These are phyloP conservation scores for Oenanthe javanica DNA, from an alignment of 140 eudicot genomes.

Conservation along the genomic window DNA sequence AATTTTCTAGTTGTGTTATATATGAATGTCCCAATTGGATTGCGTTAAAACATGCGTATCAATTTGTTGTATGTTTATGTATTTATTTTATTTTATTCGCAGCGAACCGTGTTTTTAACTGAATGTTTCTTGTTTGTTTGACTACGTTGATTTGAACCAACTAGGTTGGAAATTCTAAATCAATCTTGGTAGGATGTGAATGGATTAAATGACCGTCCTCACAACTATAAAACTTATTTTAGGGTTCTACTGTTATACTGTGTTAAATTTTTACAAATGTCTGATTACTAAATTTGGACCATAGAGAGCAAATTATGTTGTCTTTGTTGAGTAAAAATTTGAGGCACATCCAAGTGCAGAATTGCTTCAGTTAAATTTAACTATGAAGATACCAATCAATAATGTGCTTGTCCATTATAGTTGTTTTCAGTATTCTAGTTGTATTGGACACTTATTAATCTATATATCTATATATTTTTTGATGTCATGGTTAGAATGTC, in stretches of 20 bases:
- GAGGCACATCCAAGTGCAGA: neutral
- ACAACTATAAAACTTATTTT: neutral
- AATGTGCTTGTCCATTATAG: neutral
- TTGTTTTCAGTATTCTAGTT: neutral
- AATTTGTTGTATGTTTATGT: neutral
- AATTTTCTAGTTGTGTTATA: no score
- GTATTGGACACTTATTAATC: neutral
- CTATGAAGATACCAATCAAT: neutral
- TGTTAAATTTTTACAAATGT: neutral
- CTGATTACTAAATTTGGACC: no score
- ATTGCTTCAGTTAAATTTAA: neutral
- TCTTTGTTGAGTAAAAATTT: neutral
- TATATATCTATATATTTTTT: no score
- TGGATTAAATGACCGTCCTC: neutral
- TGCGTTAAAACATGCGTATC: neutral
- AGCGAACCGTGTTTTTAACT: neutral
- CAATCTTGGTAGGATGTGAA: neutral
- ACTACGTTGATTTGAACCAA: neutral
- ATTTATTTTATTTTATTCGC: neutral
- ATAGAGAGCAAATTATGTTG: no score
- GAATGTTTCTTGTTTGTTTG: neutral
- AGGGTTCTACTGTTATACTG: neutral
- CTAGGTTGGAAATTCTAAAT: neutral
- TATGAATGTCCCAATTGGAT: neutral
- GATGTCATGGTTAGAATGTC: neutral